Conservation (phyloP, 78 protist species). For the Abeoforma whisleri region DNA sequence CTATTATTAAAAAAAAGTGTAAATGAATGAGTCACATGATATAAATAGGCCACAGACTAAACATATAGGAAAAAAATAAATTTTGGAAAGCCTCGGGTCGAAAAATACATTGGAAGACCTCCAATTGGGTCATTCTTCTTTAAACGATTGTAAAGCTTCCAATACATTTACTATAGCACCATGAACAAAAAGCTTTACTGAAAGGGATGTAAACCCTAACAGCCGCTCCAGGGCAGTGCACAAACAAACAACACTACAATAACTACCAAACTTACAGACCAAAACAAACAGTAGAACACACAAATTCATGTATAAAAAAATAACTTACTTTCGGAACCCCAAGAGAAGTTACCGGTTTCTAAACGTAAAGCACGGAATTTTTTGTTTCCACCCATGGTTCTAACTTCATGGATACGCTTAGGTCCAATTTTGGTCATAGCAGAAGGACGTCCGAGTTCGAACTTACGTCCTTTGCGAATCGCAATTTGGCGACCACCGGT, state of each 20-base stretch:
- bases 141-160: too few species aligned
- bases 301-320: background rate
- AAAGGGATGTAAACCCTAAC: too few species aligned
- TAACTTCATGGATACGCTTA: conserved; percentile 76
- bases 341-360: conserved; percentile 92
- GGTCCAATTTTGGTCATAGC: conserved; percentile 82
- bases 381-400: conserved; percentile 90
- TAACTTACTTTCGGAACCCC: conserved; percentile 66
- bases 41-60: too few species aligned
- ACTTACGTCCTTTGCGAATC: conserved; percentile 83
- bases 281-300: background rate
- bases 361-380: conserved; percentile 98
- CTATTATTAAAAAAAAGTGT: background rate
- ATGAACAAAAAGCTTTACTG: too few species aligned
- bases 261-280: background rate
- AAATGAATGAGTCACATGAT: too few species aligned
- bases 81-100: too few species aligned
- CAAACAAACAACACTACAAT: background rate
- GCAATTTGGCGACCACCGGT: conserved; percentile 73
- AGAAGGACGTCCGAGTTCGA: conserved; percentile 89
- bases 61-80: too few species aligned
- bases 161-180: too few species aligned
- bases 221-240: too few species aligned
- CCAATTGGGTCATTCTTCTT: too few species aligned
- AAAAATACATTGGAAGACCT: too few species aligned